phyloP scores from a whole-genome alignment of 108 stramenopile genomes.

The Conticribra weissflogii region DNA sequence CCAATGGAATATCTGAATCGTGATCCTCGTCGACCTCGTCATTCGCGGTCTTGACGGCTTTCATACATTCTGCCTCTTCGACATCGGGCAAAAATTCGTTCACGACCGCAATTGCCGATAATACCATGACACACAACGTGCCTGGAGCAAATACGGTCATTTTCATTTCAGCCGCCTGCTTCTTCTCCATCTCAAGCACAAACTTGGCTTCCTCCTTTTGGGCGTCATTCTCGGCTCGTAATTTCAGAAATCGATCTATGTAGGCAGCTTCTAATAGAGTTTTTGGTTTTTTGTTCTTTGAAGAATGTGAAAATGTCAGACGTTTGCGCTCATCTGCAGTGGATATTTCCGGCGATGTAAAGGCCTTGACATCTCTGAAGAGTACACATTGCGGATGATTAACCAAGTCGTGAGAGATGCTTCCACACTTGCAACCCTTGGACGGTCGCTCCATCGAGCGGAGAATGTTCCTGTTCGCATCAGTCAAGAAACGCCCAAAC shows the following conservation, averaged over 20 bases:
- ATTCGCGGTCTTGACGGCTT: background rate
- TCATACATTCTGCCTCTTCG: background rate
- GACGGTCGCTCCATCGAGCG: constrained; percentile 59
- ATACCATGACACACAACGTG: constrained; percentile 65
- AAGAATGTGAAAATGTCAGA: constrained; percentile 4
- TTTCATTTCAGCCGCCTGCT: constrained; percentile 56
- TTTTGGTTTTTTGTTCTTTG: constrained; percentile 32
- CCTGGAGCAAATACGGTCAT: constrained; percentile 71
- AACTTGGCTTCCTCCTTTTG: constrained; percentile 67
- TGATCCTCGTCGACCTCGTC: constrained; percentile 1
- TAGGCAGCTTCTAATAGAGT: constrained; percentile 71
- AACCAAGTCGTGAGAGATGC: constrained; percentile 65
- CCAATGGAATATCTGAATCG: constrained; percentile 46
- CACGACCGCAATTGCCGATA: constrained; percentile 60
- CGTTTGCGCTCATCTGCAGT: constrained; percentile 5
- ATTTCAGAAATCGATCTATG: constrained; percentile 57
- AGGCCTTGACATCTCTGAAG: constrained; percentile 61
- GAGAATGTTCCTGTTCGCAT: constrained; percentile 59
- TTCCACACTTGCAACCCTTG: constrained; percentile 72
- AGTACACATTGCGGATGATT: constrained; percentile 69
- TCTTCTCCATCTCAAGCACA: constrained; percentile 77
- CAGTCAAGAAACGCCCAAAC: constrained; percentile 48
- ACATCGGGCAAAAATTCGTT: constrained; percentile 14
- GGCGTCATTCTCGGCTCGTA: constrained; percentile 51
- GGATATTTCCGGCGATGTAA: constrained; percentile 4